These are phyloP conservation scores for Linum trigynum DNA, from an alignment of 345 rosid genomes.

Conservation along the genomic window DNA sequence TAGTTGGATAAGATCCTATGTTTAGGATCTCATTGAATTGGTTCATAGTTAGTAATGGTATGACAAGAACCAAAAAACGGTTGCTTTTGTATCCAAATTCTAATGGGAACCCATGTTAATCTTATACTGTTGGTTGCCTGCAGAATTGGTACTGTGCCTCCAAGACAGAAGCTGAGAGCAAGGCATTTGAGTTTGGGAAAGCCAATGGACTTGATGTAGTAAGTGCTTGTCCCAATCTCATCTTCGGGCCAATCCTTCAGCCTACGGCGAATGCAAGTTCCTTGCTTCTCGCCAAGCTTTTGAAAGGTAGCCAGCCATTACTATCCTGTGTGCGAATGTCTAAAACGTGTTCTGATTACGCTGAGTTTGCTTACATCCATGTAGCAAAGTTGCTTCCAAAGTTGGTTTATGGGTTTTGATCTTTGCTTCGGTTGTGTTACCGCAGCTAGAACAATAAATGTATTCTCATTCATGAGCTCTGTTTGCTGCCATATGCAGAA, in stretches of 20 bases:
- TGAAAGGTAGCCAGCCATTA: conserved; percentile 39
- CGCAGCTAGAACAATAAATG: background rate
- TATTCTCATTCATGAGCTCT: background rate
- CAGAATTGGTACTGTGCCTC: conserved; percentile 71
- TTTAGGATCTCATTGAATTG: no score
- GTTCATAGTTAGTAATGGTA: no score
- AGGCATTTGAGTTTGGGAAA: conserved; percentile 55
- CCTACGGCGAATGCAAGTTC: conserved; percentile 46
- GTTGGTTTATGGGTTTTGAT: background rate
- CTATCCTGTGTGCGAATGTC: background rate
- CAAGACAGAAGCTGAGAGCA: conserved; percentile 64
- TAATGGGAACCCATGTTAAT: background rate
- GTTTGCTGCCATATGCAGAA: conserved; percentile 22
- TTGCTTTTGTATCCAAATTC: background rate
- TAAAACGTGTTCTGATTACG: no score
- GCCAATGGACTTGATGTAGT: conserved; percentile 45
- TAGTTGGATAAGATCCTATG: no score
- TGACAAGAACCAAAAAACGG: no score
- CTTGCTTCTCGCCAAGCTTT: conserved; percentile 34
- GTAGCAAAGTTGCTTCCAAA: background rate
- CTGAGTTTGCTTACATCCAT: no score
- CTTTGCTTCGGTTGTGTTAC: background rate
- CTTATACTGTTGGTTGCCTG: background rate
- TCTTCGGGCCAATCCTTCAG: conserved; percentile 55
- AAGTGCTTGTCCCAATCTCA: conserved; percentile 42